A percentile compares a stretch with the other conserved stretches of the same genome.
Evolutionary conservation across 1,284 basidiomycete genomes (phyloP).

Genomic region (Moesziomyces globuligerus): DNA sequence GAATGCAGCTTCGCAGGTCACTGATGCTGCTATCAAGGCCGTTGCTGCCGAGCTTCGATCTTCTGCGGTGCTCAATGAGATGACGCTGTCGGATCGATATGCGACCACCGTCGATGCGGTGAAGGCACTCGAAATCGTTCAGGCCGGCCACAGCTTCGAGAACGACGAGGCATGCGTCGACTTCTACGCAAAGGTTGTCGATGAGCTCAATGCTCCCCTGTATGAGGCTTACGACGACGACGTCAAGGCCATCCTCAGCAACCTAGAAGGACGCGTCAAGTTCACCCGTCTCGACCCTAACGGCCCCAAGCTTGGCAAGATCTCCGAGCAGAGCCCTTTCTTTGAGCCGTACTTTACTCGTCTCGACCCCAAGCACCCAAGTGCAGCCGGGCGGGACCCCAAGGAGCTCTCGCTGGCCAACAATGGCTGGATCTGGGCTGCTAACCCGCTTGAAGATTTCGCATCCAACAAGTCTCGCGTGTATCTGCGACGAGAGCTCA

Average conservation of each 20-base stretch:
- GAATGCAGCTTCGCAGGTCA: slow-evolving; percentile 2
- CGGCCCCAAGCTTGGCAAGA: slow-evolving; percentile 56
- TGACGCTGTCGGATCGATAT: slow-evolving; percentile 49
- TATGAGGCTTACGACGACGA: slow-evolving; percentile 60
- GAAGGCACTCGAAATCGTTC: slow-evolving; percentile 36
- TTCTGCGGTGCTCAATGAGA: slow-evolving; percentile 49
- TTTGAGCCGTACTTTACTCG: slow-evolving; percentile 63
- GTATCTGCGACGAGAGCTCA: slow-evolving; percentile 93
- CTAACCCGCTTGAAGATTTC: slow-evolving; percentile 93
- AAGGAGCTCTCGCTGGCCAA: slow-evolving; percentile 81
- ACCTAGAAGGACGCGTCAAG: slow-evolving; percentile 54
- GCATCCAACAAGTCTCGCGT: slow-evolving; percentile 94
- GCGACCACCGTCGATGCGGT: slow-evolving; percentile 48
- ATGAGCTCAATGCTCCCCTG: slow-evolving; percentile 51
- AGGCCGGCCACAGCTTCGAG: slow-evolving; percentile 20
- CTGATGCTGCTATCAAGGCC: slow-evolving; percentile 14
- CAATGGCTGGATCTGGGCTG: slow-evolving; percentile 99
- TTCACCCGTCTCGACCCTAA: slow-evolving; percentile 55
- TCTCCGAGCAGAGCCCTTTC: slow-evolving; percentile 50
- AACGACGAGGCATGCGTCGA: slow-evolving; percentile 24
- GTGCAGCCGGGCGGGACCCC: slow-evolving; percentile 71
- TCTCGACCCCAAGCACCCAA: slow-evolving; percentile 54
- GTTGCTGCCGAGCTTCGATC: slow-evolving; percentile 31
- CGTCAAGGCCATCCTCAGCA: slow-evolving; percentile 52
- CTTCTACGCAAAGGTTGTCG: slow-evolving; percentile 43